Evolutionary conservation across 306 rosid genomes (phyloP), one percentile per base, ranked within the genome.

Genomic region (Cucurbita argyrosperma): DNA sequence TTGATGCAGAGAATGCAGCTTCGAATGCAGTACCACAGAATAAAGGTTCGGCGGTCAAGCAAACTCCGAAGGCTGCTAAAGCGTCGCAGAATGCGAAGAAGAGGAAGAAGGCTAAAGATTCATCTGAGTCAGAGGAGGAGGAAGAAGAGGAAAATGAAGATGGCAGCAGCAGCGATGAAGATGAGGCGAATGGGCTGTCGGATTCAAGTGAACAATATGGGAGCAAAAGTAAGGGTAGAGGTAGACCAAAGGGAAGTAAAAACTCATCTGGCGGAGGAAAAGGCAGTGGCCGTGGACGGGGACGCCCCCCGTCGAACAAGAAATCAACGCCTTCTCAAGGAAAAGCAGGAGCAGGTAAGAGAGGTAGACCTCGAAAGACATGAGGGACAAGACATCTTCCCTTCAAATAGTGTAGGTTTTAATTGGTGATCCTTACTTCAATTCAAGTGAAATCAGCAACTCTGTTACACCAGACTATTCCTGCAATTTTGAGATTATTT

Each of bases 361-460:
- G 97, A 78, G 99, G 99, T 67, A 86, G 99, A 78, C 92, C 99
- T 50, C 88, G 91, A 1, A 94, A 85, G 85, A 59, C 88, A 46
- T 87, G 54, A 80, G 74, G 83, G 72, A 19, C 21, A 74, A 77
- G 83, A 70, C 30, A 74, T 38, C 72, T 42, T 68, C 35, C 70
- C 35, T 30, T 30, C 35, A 30, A 30, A n/a, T 16, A 23, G 46
- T 79, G 56, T 73, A 57, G 10, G 64, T 45, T 54, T 30, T 58
- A 55, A 63, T 55, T 46, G 71, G 56, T 64, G 82, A 89, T 86
- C 79, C 86, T 87, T 90, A 87, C 84, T 64, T 88, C 84, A 83
- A 87, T 78, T 80, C 18, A 47, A 72, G 82, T 61, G 89, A 82
- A 80, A 38, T 30, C 76, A 62, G 79, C 82, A 58, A 80, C 82